phyloP scores from a whole-genome alignment of 164 flowering plant genomes.

The Malania oleifera region DNA sequence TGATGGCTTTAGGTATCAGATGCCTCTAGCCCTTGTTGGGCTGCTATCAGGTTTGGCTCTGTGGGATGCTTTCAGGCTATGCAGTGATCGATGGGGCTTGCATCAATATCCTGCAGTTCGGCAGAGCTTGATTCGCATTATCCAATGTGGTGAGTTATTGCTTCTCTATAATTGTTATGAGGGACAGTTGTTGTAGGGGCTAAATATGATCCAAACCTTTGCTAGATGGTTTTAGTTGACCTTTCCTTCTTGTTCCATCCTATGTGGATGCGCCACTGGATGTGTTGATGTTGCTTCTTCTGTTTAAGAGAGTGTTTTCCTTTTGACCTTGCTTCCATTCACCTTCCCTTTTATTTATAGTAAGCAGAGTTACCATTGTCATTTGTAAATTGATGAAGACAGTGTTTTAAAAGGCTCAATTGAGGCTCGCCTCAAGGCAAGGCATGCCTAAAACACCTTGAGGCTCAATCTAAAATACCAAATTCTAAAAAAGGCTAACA shows the following conservation, averaged over 20 bases:
- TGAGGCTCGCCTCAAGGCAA: too few relatives aligned
- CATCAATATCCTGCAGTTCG: conserved; percentile 39
- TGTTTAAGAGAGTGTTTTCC: background rate
- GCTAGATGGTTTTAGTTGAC: background rate
- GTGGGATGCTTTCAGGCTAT: conserved; percentile 61
- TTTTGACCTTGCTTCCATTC: background rate
- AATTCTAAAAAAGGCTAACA: too few relatives aligned
- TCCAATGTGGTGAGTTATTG: conserved; percentile 58
- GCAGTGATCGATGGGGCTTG: conserved; percentile 42
- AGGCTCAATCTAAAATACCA: too few relatives aligned
- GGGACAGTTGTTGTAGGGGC: too few relatives aligned
- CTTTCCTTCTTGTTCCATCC: background rate
- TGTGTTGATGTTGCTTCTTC: background rate
- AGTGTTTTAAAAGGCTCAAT: too few relatives aligned
- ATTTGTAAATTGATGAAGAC: background rate
- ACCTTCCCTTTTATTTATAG: background rate
- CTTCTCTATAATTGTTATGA: background rate
- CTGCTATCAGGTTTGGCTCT: conserved; percentile 59
- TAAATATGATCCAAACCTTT: background rate
- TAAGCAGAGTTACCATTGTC: background rate
- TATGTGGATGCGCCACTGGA: background rate
- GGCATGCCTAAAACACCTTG: too few relatives aligned
- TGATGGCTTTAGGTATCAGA: conserved; percentile 60
- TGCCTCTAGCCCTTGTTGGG: conserved; percentile 75
- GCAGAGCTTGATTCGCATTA: conserved; percentile 37